Base-by-base conservation (phyloP, 2,329 filamentous ascomycete genomes). In the Scedosporium minutisporum region DNA sequence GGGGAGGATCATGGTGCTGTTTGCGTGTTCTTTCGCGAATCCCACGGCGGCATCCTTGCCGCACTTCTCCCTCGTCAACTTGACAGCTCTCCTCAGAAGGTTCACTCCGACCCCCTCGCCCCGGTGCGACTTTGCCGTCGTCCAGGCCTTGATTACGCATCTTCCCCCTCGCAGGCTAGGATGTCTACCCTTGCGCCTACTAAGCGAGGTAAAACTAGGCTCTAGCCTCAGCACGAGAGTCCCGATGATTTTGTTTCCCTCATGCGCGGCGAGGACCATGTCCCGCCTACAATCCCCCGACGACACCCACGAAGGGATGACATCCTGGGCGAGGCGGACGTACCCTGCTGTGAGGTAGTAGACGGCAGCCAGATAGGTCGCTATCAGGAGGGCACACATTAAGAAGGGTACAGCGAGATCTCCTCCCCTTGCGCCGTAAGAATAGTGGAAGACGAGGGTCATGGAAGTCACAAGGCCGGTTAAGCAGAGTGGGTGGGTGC, bases 101-200 rank as follows among this genome's bases (percentile, higher is more conserved):
- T 86, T 87, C 48, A 78, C 80, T 2, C 91, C 92, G 25, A 96
- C 78, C 0, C 91, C 91, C 65, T 85, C 84, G 38, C 83, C 79
- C 27, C 92, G 82, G 72, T 91, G 91, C 67, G 80, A 79, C 60
- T 86, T 75, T 70, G 81, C 81, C 1, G 91, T 90, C 1, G 91
- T 93, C 91, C 92, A 96, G 1, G 89, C 91, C 29, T 89, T 84
- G 63, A 96, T 87, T 58, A 91, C 78, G 7, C 87, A 89, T 65
- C 82, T 83, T 61, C 87, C 88, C 42, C 62, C 62, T 25, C 62
- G 7, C 5, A 63, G 25, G n/a, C 53, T 60, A 6, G 57, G 9
- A 48, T 66, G 67, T 27, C 65, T 62, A 9, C 66, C 61, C 41
- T 63, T 41, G n/a, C 46, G 53, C 27, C 61, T 41, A 58, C 21